Percentiles rank a stretch among this genome's conserved stretches.
Conservation (phyloP, 2,329 filamentous ascomycete genomes). For the Penicillium concentricum region DNA sequence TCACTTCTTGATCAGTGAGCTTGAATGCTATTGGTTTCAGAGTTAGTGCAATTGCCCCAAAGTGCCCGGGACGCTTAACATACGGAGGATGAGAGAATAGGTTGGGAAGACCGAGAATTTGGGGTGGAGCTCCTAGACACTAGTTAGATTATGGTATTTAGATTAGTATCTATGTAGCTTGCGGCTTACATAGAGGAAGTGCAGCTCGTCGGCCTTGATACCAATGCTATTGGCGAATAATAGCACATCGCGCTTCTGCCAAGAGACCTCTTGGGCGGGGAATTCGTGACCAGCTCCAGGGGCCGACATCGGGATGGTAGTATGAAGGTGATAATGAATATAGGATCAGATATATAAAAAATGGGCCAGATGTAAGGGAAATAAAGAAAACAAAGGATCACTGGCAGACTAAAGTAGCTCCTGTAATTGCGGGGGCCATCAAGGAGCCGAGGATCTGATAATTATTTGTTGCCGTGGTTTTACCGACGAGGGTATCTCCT, state of each 20-base stretch:
- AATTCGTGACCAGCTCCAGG: slow-evolving; percentile 74
- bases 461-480: slow-evolving; percentile 19
- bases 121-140: slow-evolving; percentile 74
- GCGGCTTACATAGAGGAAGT: slow-evolving; percentile 79
- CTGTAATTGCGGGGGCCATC: slow-evolving; percentile 20
- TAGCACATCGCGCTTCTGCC: slow-evolving; percentile 83
- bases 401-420: slow-evolving; percentile 15
- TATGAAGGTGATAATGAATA: not conserved
- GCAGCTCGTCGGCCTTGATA: slow-evolving; percentile 78
- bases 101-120: slow-evolving; percentile 86
- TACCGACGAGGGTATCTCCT: slow-evolving; percentile 12
- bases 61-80: slow-evolving; percentile 26
- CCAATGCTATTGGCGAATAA: slow-evolving; percentile 92
- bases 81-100: slow-evolving; percentile 77
- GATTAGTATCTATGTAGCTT: not conserved
- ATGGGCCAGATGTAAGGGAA: not conserved
- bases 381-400: slow-evolving; percentile 6
- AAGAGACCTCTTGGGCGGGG: slow-evolving; percentile 71
- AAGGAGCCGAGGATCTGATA: slow-evolving; percentile 29
- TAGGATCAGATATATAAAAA: not conserved
- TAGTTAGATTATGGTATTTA: not conserved
- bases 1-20: slow-evolving; percentile 69
- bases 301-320: slow-evolving; percentile 40
- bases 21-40: slow-evolving; percentile 64
- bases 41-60: slow-evolving; percentile 33